Base-by-base conservation (phyloP, 768 basidiomycete species). In the Tubosaeta sp. region DNA sequence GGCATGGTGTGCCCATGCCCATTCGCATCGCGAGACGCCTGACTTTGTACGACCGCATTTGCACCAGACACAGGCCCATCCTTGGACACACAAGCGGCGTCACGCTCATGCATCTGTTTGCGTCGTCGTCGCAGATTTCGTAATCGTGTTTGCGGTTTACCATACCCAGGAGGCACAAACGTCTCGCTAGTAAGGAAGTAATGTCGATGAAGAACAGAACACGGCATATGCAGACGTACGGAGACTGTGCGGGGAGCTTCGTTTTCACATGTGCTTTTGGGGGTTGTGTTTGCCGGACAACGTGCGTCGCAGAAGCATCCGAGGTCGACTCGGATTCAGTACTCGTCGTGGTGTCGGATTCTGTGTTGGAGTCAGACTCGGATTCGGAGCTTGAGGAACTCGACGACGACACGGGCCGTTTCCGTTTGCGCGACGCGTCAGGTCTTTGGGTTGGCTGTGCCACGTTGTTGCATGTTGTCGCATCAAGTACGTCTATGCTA, bases 91-190 rank as follows among this genome's bases (percentile, higher is more conserved):
- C 55, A 11, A 44, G 47, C 29, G 3, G 34, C 41, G 8, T 61
- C 55, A 16, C 54, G 55, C 36, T 71, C 70, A 50, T 68, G 63
- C 50, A 63, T 59, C 25, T 74, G 35, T 9, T 76, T 79, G 13
- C 73, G 65, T 35, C 77, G 74, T 30, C 83, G 72, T 30, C 84
- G 78, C n/a, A 74, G 59, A 60, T 86, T 86, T 6, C 84, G 76
- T 21, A 69, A 68, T 14, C 76, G 79, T 2, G 84, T 86, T 2
- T 76, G 64, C 0, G 76, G 63, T 63, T 82, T 85, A 13, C 84
- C 84, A 21, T 70, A 65, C 3, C 84, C 84, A 0, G 84, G 84
- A 2, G 84, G 82, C 9, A 84, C 74, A 10, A 51, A 46, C 0
- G 35, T 45, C 1, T 44, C 2, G 2, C 64, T 68, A 44, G 30